Conservation (phyloP, 2,329 filamentous ascomycete genomes). For the Stachybotrys elegans region DNA sequence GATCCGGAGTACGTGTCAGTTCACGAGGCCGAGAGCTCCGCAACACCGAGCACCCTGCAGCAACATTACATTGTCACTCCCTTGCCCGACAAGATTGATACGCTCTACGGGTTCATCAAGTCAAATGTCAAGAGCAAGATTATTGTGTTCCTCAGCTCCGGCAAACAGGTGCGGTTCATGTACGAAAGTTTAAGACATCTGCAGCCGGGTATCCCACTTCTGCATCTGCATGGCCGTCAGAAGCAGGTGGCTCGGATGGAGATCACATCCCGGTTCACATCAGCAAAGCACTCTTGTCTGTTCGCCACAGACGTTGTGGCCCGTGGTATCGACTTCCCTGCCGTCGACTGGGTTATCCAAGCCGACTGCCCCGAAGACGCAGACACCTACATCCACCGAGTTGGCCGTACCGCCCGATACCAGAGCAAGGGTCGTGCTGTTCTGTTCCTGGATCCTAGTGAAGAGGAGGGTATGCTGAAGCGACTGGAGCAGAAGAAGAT, state of each 20-base stretch:
- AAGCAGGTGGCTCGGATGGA: constrained; percentile 87
- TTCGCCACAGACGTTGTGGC: constrained; percentile 96
- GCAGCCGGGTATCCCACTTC: constrained; percentile 86
- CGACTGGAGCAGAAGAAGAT: constrained; percentile 85
- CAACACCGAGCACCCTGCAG: constrained; percentile 78
- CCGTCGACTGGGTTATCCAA: constrained; percentile 98
- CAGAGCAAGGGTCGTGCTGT: constrained; percentile 83
- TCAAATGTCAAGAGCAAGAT: constrained; percentile 91
- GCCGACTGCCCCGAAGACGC: constrained; percentile 95
- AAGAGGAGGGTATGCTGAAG: constrained; percentile 87
- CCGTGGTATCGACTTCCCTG: constrained; percentile 89
- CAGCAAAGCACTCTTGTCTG: constrained; percentile 77
- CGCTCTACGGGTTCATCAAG: constrained; percentile 87
- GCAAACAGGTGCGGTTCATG: constrained; percentile 93
- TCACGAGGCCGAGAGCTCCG: constrained; percentile 72
- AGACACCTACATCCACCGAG: constrained; percentile 96
- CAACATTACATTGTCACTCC: constrained; percentile 90
- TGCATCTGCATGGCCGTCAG: constrained; percentile 91
- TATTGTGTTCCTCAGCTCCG: constrained; percentile 89
- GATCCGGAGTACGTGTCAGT: constrained; percentile 95
- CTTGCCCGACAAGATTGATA: constrained; percentile 83
- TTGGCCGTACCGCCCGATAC: constrained; percentile 91
- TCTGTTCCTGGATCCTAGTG: constrained; percentile 85
- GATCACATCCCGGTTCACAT: constrained; percentile 77
- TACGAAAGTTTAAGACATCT: constrained; percentile 91